Percentiles rank a stretch among this genome's conserved stretches.
Conservation (phyloP, 352 stramenopile genomes). For the Phytopythium sindhum region DNA sequence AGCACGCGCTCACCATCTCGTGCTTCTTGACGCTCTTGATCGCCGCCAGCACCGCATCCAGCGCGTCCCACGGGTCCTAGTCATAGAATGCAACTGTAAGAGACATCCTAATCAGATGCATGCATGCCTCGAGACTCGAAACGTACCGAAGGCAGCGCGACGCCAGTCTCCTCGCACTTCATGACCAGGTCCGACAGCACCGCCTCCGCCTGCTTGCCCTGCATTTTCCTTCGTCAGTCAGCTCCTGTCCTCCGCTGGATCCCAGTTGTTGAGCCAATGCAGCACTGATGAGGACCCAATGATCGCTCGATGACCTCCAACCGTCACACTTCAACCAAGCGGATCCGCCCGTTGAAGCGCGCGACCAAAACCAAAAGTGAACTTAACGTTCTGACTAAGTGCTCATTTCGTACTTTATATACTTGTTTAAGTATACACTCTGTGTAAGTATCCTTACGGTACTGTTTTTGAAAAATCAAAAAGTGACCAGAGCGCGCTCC, state of each 20-base stretch:
- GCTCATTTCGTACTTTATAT: background rate
- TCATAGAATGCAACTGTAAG: background rate
- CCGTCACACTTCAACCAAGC: background rate
- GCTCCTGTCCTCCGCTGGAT: background rate
- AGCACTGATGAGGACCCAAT: no score
- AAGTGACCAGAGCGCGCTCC: background rate
- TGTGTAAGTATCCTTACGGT: background rate
- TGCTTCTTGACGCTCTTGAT: conserved; percentile 35
- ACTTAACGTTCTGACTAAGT: background rate
- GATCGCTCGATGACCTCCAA: no score
- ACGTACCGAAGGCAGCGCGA: conserved; percentile 39
- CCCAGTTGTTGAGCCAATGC: background rate
- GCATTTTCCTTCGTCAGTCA: conserved; percentile 26
- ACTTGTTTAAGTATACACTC: background rate
- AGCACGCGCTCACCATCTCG: conserved; percentile 25
- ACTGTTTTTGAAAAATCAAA: conserved; percentile 5
- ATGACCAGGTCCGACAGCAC: conserved; percentile 61
- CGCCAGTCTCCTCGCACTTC: conserved; percentile 50
- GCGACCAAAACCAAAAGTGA: background rate
- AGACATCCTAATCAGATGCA: background rate
- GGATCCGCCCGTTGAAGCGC: background rate
- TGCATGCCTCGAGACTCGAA: background rate
- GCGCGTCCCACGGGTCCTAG: conserved; percentile 39
- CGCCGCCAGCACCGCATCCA: conserved; percentile 36
- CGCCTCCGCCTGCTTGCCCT: conserved; percentile 43